Conservation (phyloP, 192 early-diverging fungal species). For the Backusella parvicylindrica region DNA sequence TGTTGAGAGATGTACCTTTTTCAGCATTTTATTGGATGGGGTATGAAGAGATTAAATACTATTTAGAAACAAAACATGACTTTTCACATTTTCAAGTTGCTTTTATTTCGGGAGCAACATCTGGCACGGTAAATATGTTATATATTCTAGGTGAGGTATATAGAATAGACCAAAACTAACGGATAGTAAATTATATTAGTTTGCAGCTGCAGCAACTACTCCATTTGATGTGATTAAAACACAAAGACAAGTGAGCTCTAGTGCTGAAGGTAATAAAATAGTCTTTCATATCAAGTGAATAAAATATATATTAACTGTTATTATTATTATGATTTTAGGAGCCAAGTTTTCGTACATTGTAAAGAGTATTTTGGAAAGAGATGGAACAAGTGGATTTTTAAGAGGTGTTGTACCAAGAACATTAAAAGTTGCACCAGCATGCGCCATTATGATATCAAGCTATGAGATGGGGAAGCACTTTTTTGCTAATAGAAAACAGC, state of each 20-base stretch:
- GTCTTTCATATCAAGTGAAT: no score
- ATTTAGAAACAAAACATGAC: constrained; percentile 21
- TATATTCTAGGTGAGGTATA: not conserved
- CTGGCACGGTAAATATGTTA: constrained; percentile 63
- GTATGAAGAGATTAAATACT: constrained; percentile 74
- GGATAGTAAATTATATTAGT: constrained; percentile 24
- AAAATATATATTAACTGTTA: no score
- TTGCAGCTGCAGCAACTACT: constrained; percentile 83
- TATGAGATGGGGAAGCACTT: constrained; percentile 68
- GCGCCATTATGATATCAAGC: constrained; percentile 96
- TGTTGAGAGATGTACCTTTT: constrained; percentile 96
- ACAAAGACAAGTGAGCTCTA: constrained; percentile 65
- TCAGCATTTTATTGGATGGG: constrained; percentile 93
- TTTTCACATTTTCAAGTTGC: constrained; percentile 61
- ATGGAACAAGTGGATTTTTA: constrained; percentile 53
- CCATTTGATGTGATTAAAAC: constrained; percentile 98
- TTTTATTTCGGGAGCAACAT: constrained; percentile 82
- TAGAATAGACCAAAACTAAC: not conserved
- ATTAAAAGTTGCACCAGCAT: constrained; percentile 85
- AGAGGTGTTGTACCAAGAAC: constrained; percentile 70
- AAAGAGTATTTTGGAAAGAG: constrained; percentile 37
- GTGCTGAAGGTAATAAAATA: constrained; percentile 24
- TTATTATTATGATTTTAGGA: constrained; percentile 28
- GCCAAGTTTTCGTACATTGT: constrained; percentile 24
- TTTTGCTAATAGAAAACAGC: constrained; percentile 19